Conservation (phyloP, 371 early-diverging fungal species). For the Mortierella sp. region DNA sequence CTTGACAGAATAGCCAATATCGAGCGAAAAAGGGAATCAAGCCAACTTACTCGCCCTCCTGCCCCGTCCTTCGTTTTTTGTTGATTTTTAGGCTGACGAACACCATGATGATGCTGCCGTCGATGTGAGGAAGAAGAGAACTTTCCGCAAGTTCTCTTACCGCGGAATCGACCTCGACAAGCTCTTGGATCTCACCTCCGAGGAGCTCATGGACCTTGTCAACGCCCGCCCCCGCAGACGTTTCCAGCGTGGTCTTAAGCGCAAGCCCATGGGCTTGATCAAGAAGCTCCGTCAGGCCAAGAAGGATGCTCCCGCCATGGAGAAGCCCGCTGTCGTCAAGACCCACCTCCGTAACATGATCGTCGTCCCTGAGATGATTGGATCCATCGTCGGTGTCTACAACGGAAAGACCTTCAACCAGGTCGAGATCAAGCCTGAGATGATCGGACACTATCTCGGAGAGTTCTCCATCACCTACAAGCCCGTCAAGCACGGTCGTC, state of each 20-base stretch:
- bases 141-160: constrained; percentile 99
- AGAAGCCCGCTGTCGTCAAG: constrained; percentile 98
- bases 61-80: background rate
- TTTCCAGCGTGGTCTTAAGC: constrained; percentile 97
- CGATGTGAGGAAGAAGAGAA: constrained; percentile 87
- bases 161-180: constrained; percentile 97
- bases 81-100: constrained; percentile 65
- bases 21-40: background rate
- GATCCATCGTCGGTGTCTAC: constrained; percentile 98
- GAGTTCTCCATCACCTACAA: constrained; percentile 98
- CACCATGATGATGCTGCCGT: constrained; percentile 62
- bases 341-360: constrained; percentile 99
- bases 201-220: constrained; percentile 95
- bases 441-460: constrained; percentile 99
- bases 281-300: constrained; percentile 97
- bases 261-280: constrained; percentile 96
- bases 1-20: background rate
- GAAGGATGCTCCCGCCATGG: constrained; percentile 87
- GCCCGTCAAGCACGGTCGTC: constrained; percentile 99
- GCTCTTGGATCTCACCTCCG: constrained; percentile 94
- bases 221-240: constrained; percentile 96
- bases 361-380: constrained; percentile 99
- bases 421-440: constrained; percentile 99
- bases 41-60: background rate
- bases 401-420: constrained; percentile 99